phyloP scores from a whole-genome alignment of 129 eudicot genomes.

The Tagetes patula region DNA sequence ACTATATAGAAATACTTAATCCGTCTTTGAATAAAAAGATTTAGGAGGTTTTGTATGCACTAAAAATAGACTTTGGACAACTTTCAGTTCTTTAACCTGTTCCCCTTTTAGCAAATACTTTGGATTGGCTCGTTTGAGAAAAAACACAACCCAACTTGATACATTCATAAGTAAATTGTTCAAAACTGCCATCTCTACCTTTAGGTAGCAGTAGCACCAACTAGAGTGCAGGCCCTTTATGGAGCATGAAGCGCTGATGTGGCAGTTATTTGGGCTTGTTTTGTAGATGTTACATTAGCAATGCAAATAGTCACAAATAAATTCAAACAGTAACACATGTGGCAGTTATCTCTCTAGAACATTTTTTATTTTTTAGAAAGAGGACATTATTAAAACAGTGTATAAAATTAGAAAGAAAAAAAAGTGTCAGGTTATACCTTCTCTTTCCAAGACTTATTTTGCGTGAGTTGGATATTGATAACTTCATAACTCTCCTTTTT shows the following conservation, averaged over 20 bases:
- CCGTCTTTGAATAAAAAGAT: not conserved
- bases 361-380: not conserved
- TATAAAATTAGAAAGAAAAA: not conserved
- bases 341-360: conserved; percentile 6
- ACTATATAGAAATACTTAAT: not conserved
- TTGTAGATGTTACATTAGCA: conserved; percentile 8
- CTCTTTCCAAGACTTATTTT: conserved; percentile 74
- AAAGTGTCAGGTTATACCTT: conserved; percentile 49
- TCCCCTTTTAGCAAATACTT: not conserved
- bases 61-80: conserved; percentile 6
- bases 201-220: conserved; percentile 13
- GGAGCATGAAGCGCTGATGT: not conserved
- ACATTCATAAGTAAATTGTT: not conserved
- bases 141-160: not conserved
- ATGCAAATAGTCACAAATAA: conserved; percentile 15
- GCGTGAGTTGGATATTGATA: conserved; percentile 50
- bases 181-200: not conserved
- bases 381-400: not conserved
- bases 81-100: not conserved
- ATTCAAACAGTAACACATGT: conserved; percentile 1
- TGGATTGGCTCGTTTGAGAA: not conserved
- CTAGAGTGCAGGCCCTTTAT: conserved; percentile 14
- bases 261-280: conserved; percentile 6
- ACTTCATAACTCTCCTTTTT: conserved; percentile 76
- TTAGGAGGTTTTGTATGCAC: not conserved